A percentile compares a stretch with the other conserved stretches of the same genome.
phyloP scores from a whole-genome alignment of 2,329 filamentous ascomycete genomes.

The Aspergillus fumigatiaffinis region DNA sequence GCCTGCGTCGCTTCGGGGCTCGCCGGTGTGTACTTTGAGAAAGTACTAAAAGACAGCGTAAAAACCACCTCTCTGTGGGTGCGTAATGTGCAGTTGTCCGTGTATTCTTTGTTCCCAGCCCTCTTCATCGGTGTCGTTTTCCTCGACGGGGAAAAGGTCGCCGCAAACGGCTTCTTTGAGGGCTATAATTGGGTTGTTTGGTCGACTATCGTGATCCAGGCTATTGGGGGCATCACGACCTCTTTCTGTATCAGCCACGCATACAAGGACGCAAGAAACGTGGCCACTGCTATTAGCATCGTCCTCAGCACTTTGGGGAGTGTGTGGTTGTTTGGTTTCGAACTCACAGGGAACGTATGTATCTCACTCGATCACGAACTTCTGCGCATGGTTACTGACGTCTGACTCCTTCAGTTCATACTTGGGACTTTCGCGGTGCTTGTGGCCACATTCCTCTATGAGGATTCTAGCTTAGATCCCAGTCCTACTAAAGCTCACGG shows the following conservation, averaged over 20 bases:
- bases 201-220: slow-evolving; percentile 77
- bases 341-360: slow-evolving; percentile 68
- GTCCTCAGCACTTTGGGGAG: slow-evolving; percentile 82
- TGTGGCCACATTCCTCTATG: slow-evolving; percentile 81
- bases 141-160: slow-evolving; percentile 80
- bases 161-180: slow-evolving; percentile 83
- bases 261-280: slow-evolving; percentile 90
- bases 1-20: slow-evolving; percentile 78
- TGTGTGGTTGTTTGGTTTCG: slow-evolving; percentile 78
- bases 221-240: slow-evolving; percentile 77
- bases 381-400: slow-evolving; percentile 7
- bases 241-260: slow-evolving; percentile 77
- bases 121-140: slow-evolving; percentile 81
- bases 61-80: slow-evolving; percentile 80
- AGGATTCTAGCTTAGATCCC: slow-evolving; percentile 44
- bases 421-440: slow-evolving; percentile 76
- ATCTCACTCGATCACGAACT: neutral
- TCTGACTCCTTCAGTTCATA: slow-evolving; percentile 60
- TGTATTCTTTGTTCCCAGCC: slow-evolving; percentile 89
- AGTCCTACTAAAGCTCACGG: slow-evolving; percentile 43
- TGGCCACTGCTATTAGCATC: slow-evolving; percentile 89
- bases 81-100: slow-evolving; percentile 87
- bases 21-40: slow-evolving; percentile 69
- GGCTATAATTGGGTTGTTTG: slow-evolving; percentile 93
- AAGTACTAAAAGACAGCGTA: slow-evolving; percentile 81